These are phyloP conservation scores for Cyphellophora attinorum DNA, from an alignment of 2,329 filamentous ascomycete genomes.

Conservation along the genomic window DNA sequence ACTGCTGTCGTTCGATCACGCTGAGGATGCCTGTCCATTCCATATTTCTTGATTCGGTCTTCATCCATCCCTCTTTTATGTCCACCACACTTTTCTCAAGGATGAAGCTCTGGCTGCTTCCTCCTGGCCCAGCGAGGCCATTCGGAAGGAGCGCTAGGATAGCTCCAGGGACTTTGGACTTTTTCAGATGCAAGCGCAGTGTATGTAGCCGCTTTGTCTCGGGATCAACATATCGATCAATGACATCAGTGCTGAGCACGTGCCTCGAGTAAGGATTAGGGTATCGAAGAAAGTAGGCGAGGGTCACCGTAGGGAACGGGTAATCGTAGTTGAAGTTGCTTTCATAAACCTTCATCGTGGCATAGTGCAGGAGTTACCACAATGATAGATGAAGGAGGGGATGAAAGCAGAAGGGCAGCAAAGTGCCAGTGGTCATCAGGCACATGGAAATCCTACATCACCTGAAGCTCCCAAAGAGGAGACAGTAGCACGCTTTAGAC, in stretches of 20 bases:
- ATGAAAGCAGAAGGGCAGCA: no score
- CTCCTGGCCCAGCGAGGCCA: conserved; percentile 47
- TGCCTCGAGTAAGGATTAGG: conserved; percentile 58
- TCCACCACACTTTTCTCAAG: conserved; percentile 55
- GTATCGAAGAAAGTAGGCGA: conserved; percentile 61
- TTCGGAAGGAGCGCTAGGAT: conserved; percentile 53
- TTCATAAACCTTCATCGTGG: conserved; percentile 43
- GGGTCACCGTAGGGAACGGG: conserved; percentile 54
- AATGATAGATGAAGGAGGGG: conserved; percentile 2
- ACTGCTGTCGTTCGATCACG: conserved; percentile 53
- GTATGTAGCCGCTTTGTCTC: conserved; percentile 51
- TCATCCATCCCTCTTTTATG: conserved; percentile 55
- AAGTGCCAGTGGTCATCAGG: no score
- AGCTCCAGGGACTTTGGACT: conserved; percentile 51
- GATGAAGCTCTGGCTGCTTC: conserved; percentile 52
- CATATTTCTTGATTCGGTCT: conserved; percentile 54
- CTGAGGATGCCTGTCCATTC: conserved; percentile 58
- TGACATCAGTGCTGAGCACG: conserved; percentile 58
- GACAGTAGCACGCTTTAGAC: no score
- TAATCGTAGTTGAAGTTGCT: conserved; percentile 53
- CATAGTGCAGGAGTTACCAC: conserved; percentile 3
- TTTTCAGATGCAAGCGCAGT: conserved; percentile 52
- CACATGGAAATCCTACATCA: no score
- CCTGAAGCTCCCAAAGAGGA: no score
- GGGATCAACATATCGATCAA: conserved; percentile 53